These are phyloP conservation scores for Camellia granthamiana DNA, from an alignment of 148 eudicot species.

Conservation along the genomic window DNA sequence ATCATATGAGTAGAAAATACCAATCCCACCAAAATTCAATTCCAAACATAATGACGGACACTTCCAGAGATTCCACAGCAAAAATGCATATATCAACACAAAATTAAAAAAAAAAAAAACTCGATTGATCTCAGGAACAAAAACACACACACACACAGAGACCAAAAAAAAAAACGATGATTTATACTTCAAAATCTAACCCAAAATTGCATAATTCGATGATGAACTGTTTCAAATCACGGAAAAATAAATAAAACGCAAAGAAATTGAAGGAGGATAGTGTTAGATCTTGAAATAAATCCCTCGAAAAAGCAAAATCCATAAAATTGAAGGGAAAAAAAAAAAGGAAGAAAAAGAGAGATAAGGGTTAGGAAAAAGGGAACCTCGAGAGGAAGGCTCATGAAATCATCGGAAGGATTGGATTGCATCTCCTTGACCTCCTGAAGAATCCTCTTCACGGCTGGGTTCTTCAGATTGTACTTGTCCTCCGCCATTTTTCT, in stretches of 20 bases:
- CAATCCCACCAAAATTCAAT: not conserved
- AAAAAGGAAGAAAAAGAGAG: too few relatives aligned
- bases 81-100: not conserved
- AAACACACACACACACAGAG: not conserved
- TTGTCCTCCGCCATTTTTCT: conserved; percentile 52
- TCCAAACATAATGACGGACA: not conserved
- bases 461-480: conserved; percentile 82
- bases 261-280: not conserved
- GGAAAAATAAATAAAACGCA: too few relatives aligned
- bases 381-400: conserved; percentile 94
- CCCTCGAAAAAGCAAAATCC: not conserved
- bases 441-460: conserved; percentile 88
- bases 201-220: not conserved
- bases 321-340: not conserved
- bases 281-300: not conserved
- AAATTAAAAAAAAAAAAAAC: not conserved
- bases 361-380: not conserved
- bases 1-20: not conserved
- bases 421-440: conserved; percentile 97
- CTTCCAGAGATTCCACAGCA: not conserved
- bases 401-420: conserved; percentile 89
- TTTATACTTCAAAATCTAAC: not conserved
- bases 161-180: not conserved
- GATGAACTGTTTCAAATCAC: not conserved
- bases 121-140: not conserved